A percentile compares a stretch with the other conserved stretches of the same genome.
Conservation (phyloP, 495 filamentous ascomycete species). For the Viridothelium virens region DNA sequence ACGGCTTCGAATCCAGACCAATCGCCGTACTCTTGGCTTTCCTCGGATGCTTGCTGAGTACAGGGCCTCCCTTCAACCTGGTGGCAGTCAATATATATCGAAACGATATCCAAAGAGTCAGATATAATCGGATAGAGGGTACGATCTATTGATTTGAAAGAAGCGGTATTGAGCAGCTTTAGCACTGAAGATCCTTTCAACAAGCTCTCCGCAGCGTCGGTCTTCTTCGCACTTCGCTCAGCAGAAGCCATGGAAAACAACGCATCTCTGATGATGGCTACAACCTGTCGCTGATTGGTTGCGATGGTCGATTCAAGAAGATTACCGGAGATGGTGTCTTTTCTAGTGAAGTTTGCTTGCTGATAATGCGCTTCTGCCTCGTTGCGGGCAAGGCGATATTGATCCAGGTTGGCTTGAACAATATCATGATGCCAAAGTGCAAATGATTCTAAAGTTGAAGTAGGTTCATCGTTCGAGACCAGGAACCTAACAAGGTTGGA, state of each 20-base stretch:
- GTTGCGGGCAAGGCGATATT: conserved; percentile 51
- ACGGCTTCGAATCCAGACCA: conserved; percentile 40
- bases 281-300: conserved; percentile 56
- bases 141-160: conserved; percentile 35
- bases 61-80: background rate
- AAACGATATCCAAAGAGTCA: conserved; percentile 39
- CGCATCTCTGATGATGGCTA: conserved; percentile 48
- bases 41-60: conserved; percentile 41
- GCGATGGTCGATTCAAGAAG: conserved; percentile 49
- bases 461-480: conserved; percentile 44
- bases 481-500: conserved; percentile 68
- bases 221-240: conserved; percentile 36
- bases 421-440: conserved; percentile 60
- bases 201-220: conserved; percentile 35
- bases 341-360: conserved; percentile 30
- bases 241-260: conserved; percentile 46
- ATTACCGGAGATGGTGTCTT: conserved; percentile 41
- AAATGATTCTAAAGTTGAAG: conserved; percentile 30
- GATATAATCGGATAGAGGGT: conserved; percentile 35
- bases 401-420: conserved; percentile 47
- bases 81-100: conserved; percentile 27
- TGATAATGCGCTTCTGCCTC: conserved; percentile 54
- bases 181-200: conserved; percentile 31
- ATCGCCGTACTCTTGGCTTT: conserved; percentile 71
- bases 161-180: conserved; percentile 31